phyloP scores from a whole-genome alignment of 768 basidiomycete genomes.

The Sporobolomyces roseus region DNA sequence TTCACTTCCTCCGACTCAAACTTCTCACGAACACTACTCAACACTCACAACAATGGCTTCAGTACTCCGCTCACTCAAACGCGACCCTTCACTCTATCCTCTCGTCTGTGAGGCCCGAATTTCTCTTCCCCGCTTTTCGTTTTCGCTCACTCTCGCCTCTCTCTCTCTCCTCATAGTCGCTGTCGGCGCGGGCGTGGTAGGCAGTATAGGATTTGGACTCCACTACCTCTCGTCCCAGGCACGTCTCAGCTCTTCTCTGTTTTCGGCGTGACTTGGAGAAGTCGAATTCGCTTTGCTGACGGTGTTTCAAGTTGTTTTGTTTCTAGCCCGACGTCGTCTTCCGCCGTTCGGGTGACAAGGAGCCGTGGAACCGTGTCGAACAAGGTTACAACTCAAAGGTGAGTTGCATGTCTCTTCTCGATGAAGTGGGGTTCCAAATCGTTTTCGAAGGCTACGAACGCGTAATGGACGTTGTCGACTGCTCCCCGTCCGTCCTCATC shows the following conservation, averaged over 20 bases:
- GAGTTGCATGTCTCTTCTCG: not conserved
- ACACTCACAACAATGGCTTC: slow-evolving; percentile 6
- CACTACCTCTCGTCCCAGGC: slow-evolving; percentile 25
- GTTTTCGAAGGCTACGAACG: not conserved
- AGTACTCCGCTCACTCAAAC: slow-evolving; percentile 22
- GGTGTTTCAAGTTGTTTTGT: not conserved
- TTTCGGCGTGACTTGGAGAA: not conserved
- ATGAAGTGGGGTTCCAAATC: too few species aligned
- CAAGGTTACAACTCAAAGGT: slow-evolving; percentile 25
- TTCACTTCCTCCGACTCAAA: not conserved
- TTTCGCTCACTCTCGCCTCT: not conserved
- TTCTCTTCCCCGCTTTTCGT: too few species aligned
- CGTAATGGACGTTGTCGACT: not conserved
- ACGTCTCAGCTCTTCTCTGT: not conserved
- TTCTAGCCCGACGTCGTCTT: slow-evolving; percentile 30
- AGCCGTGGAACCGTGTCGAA: slow-evolving; percentile 27
- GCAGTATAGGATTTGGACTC: slow-evolving; percentile 10
- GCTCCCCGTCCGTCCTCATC: not conserved
- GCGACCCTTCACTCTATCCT: slow-evolving; percentile 28
- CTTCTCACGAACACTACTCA: not conserved
- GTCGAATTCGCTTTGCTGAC: not conserved
- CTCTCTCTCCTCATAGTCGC: slow-evolving; percentile 11
- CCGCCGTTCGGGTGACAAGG: not conserved
- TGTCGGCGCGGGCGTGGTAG: slow-evolving; percentile 15
- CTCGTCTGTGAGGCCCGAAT: slow-evolving; percentile 24